Evolutionary conservation across 2,329 filamentous ascomycete genomes (phyloP), one percentile per base, ranked within the genome.

Genomic region (Aspergillus brasiliensis): DNA sequence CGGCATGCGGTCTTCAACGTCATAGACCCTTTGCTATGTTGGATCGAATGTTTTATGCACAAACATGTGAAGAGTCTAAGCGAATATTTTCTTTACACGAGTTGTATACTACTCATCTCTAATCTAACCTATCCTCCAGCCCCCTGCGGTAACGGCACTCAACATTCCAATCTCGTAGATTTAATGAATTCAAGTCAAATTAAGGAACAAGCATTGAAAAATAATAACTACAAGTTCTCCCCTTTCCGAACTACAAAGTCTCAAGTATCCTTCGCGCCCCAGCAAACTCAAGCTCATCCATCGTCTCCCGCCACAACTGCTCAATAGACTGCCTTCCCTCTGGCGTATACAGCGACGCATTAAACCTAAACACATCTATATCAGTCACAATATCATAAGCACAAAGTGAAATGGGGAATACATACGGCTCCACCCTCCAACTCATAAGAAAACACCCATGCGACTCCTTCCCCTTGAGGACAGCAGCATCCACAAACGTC

Each of bases 371-470:
- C n/a, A 8, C 15, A 31, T 17, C 19, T 13, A 10, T 7, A 1
- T 55, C n/a, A 57, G 48, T 23, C 21, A 15, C 8, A n/a, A 8
- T 5, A n/a, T 44, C 5, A 44, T 8, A 25, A 8, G 8, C 8
- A 13, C 5, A 8, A 7, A 23, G 5, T 3, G 3, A 6, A 15
- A 17, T n/a, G 5, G 3, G 2, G 6, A 38, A 19, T 38, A 57
- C 13, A 27, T 10, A 31, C 63, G 54, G 57, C 17, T 37, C 8
- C 31, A 61, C 13, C 34, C 57, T 25, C 42, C 44, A 55, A 25
- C 44, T 38, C 57, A 59, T 81, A 0, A 84, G 42, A 60, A 81
- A 84, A 47, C 78, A 81, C 0, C 82, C 82, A 65, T 86, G 83
- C 0, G 80, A 80, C 65, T 84, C 81, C 46, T 74, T 75, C 0